Evolutionary conservation across 2,329 filamentous ascomycete species (phyloP).

Genomic region (Apiospora phragmitis): DNA sequence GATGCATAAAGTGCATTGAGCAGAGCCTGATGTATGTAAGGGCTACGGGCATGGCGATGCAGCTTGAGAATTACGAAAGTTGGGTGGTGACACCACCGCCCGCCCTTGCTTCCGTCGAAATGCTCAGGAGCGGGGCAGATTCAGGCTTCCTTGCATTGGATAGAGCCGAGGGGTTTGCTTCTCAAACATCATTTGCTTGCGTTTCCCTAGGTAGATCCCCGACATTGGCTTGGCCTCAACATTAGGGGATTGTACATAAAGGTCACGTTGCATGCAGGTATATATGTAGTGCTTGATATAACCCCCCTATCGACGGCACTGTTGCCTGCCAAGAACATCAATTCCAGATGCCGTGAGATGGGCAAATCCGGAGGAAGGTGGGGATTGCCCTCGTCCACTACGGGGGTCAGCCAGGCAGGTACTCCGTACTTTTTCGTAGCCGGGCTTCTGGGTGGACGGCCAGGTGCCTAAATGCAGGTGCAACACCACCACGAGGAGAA

Average conservation of each 20-base stretch:
- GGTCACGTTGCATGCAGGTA: neutral
- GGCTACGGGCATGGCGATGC: neutral
- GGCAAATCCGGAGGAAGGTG: neutral
- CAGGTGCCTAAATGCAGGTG: neutral
- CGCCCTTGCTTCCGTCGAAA: neutral
- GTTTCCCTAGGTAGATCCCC: neutral
- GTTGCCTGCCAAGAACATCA: neutral
- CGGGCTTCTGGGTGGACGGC: no score
- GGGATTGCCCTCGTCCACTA: neutral
- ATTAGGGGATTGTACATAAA: neutral
- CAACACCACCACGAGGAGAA: neutral
- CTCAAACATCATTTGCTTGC: neutral
- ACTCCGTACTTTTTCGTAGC: neutral
- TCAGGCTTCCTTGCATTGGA: neutral
- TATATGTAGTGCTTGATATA: neutral
- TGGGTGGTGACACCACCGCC: neutral
- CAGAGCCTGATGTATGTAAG: neutral
- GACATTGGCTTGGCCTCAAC: neutral
- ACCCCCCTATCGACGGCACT: neutral
- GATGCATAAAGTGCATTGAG: neutral
- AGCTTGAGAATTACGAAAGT: neutral
- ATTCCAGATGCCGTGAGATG: neutral
- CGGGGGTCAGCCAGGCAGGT: neutral
- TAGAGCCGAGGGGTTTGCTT: neutral
- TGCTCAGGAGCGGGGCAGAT: neutral